Evolutionary conservation across 768 basidiomycete species (phyloP), one percentile per base, ranked within the genome.

Genomic region (Termitomyces sp.): DNA sequence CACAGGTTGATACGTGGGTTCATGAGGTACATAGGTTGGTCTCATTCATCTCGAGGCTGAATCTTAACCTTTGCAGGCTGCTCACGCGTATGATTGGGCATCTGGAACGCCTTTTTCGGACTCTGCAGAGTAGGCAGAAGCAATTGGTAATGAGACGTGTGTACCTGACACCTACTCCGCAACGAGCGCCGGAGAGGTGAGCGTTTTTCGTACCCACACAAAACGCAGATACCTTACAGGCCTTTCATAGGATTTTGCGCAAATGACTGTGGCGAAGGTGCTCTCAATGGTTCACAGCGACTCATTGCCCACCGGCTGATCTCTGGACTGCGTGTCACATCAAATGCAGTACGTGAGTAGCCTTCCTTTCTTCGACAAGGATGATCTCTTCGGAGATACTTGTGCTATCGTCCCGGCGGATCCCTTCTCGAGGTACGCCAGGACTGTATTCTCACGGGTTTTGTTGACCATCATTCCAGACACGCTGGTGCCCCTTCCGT

Each of bases 41-140:
- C 40, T 53, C 12, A n/a, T 42, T 35, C 15, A 23, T 43, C 30
- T 53, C 21, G 11, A 14, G 7, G 9, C 12, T 0, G 12, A 1
- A 11, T 33, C 17, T 12, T 46, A 42, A 14, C 10, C 12, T 61
- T 9, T 6, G 3, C 19, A 72, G 70, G 53, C 66, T 31, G 63
- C 56, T 21, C 71, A 73, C 55, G 63, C 71, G n/a, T 71, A 58
- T 57, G 71, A 73, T 46, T 73, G 61, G 60, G 64, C 64, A 7
- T 50, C 54, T 1, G 57, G 62, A 0, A 49, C 61, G 3, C 61
- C 63, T 2, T 47, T 63, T 11, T 67, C 68, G 2, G 61, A 54
- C n/a, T 49, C 62, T 5, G 21, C 56, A 10, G 63, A 40, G 10
- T 71, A 66, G 70, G 35, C 56, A 0, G 45, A 60, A 17, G 67